Evolutionary conservation across 805 yeast genomes (phyloP).

Genomic region (Maudiozyma pseudohumilis): DNA sequence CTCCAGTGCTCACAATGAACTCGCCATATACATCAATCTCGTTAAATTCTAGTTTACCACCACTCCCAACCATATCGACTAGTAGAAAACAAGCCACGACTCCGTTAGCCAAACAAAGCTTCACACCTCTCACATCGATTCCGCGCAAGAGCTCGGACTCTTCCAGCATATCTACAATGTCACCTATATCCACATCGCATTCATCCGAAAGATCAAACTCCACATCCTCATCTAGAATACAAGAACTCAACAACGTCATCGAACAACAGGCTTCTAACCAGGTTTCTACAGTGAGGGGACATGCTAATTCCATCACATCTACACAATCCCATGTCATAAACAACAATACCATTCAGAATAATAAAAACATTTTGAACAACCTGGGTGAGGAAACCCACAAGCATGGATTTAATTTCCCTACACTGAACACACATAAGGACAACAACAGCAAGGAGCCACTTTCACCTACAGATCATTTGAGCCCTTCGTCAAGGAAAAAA

Average conservation of each 20-base stretch:
- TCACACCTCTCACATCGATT: slow-evolving; percentile 8
- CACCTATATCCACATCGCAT: background rate
- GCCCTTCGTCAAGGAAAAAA: slow-evolving; percentile 8
- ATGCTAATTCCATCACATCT: slow-evolving; percentile 1
- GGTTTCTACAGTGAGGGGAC: background rate
- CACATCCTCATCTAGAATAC: slow-evolving; percentile 1
- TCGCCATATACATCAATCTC: slow-evolving; percentile 14
- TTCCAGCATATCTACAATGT: background rate
- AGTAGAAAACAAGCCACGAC: slow-evolving; percentile 19
- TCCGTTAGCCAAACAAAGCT: slow-evolving; percentile 11
- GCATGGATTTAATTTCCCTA: background rate
- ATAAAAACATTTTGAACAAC: slow-evolving; percentile 8
- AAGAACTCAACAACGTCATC: slow-evolving; percentile 1
- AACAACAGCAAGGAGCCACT: background rate
- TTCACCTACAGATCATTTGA: slow-evolving; percentile 1
- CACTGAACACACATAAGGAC: background rate
- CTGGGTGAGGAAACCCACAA: slow-evolving; percentile 6
- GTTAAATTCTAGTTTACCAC: slow-evolving; percentile 8
- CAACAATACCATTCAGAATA: slow-evolving; percentile 7
- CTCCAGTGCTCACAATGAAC: slow-evolving; percentile 20
- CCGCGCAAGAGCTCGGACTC: slow-evolving; percentile 5
- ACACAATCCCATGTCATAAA: slow-evolving; percentile 5
- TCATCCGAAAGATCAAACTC: background rate
- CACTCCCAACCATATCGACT: slow-evolving; percentile 18
- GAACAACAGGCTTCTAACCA: background rate